phyloP scores from a whole-genome alignment of 768 basidiomycete genomes.

The Leucosporidium creatinivorum region DNA sequence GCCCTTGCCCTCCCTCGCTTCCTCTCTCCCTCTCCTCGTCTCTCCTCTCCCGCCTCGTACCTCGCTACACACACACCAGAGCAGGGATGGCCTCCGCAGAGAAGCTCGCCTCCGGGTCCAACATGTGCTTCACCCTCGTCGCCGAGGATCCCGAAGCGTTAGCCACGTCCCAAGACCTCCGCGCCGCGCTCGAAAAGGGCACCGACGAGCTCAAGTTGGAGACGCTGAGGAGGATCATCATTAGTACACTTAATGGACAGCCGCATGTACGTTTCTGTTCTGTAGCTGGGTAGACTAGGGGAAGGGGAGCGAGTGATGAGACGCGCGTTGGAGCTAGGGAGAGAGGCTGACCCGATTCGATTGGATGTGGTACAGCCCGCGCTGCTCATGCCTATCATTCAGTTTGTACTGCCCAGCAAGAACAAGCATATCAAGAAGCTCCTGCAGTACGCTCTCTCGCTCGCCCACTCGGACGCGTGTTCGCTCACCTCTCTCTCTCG shows the following conservation, averaged over 20 bases:
- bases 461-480: conserved; percentile 13
- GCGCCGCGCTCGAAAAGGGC: conserved; percentile 71
- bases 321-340: no score
- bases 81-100: no score
- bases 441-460: conserved; percentile 46
- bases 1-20: no score
- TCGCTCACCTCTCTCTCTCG: background rate
- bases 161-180: conserved; percentile 28
- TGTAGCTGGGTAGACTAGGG: background rate
- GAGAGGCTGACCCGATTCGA: background rate
- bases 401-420: conserved; percentile 89
- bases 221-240: conserved; percentile 80
- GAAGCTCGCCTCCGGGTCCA: background rate
- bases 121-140: conserved; percentile 22
- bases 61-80: no score
- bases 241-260: conserved; percentile 90
- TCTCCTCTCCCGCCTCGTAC: no score
- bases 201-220: conserved; percentile 95
- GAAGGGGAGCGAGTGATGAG: background rate
- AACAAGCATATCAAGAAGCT: conserved; percentile 97
- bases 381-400: conserved; percentile 94
- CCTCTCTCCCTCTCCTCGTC: no score
- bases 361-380: conserved; percentile 26
- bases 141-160: conserved; percentile 25
- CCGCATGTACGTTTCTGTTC: conserved; percentile 58